Percentiles rank a stretch among this genome's conserved stretches.
These are phyloP conservation scores for Cladosporium sphaerospermum DNA, from an alignment of 2,329 filamentous ascomycete species.

Conservation along the genomic window DNA sequence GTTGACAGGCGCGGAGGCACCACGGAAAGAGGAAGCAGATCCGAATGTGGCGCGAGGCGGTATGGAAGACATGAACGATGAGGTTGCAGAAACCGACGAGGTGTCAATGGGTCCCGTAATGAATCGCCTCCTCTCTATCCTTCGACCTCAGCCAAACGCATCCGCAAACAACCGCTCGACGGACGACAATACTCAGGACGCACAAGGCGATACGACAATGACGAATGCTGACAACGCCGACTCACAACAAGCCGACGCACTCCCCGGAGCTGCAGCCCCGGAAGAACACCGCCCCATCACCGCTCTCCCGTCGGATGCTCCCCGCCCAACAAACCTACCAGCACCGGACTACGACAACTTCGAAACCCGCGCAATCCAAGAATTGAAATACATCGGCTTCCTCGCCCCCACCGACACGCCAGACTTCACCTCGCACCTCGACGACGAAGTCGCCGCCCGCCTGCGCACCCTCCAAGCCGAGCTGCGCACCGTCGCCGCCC, in stretches of 20 bases:
- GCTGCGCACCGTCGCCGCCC: conserved; percentile 73
- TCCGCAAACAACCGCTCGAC: conserved; percentile 42
- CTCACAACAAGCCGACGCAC: conserved; percentile 23
- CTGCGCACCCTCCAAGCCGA: conserved; percentile 78
- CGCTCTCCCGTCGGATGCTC: conserved; percentile 53
- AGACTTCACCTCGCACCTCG: conserved; percentile 82
- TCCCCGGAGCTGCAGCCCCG: conserved; percentile 29
- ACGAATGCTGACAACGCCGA: conserved; percentile 40
- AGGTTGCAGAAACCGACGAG: conserved; percentile 80
- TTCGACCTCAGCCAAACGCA: conserved; percentile 61
- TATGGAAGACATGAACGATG: conserved; percentile 82
- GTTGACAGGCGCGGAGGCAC: conserved; percentile 64
- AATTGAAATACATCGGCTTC: conserved; percentile 85
- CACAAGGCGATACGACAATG: conserved; percentile 39
- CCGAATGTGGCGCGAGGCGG: conserved; percentile 77
- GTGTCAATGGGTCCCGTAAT: conserved; percentile 84
- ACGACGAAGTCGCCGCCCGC: conserved; percentile 89
- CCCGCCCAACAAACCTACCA: conserved; percentile 21
- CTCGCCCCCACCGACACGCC: conserved; percentile 56
- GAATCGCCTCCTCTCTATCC: conserved; percentile 68
- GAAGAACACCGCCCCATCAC: conserved; percentile 55
- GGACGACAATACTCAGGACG: conserved; percentile 40
- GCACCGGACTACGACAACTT: conserved; percentile 78
- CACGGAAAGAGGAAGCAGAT: conserved; percentile 58
- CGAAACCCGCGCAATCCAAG: conserved; percentile 85